Evolutionary conservation across 345 rosid species (phyloP).

Genomic region (Dovyalis caffra): DNA sequence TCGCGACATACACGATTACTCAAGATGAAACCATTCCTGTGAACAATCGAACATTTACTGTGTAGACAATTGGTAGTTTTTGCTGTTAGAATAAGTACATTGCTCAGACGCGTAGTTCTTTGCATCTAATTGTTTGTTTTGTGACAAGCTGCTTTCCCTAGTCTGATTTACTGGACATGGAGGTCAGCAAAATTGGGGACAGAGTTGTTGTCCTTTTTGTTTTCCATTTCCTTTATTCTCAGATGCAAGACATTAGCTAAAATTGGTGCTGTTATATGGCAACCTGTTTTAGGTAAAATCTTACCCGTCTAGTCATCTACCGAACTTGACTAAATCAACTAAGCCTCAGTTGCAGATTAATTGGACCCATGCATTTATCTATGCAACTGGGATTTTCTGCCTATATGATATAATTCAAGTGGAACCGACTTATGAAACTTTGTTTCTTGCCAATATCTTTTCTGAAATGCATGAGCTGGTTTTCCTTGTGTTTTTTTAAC

Average conservation of each 20-base stretch:
- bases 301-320: not conserved
- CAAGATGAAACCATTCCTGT: too few species aligned
- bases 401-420: not conserved
- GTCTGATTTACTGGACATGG: not conserved
- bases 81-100: too few species aligned
- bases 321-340: not conserved
- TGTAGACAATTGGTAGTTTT: too few species aligned
- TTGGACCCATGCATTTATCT: not conserved
- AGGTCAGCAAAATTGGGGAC: not conserved
- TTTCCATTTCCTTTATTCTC: not conserved
- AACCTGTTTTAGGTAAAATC: not conserved
- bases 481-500: not conserved
- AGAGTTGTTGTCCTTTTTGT: not conserved
- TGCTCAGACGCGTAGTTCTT: too few species aligned
- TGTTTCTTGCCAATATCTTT: not conserved
- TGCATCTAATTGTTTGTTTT: not conserved
- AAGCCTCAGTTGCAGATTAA: not conserved
- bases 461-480: not conserved
- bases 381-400: not conserved
- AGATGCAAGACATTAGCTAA: not conserved
- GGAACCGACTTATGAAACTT: not conserved
- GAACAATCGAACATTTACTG: too few species aligned
- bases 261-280: not conserved
- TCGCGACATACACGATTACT: too few species aligned
- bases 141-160: not conserved